phyloP scores from a whole-genome alignment of 1,284 basidiomycete genomes.

The Acaromyces ingoldii region DNA sequence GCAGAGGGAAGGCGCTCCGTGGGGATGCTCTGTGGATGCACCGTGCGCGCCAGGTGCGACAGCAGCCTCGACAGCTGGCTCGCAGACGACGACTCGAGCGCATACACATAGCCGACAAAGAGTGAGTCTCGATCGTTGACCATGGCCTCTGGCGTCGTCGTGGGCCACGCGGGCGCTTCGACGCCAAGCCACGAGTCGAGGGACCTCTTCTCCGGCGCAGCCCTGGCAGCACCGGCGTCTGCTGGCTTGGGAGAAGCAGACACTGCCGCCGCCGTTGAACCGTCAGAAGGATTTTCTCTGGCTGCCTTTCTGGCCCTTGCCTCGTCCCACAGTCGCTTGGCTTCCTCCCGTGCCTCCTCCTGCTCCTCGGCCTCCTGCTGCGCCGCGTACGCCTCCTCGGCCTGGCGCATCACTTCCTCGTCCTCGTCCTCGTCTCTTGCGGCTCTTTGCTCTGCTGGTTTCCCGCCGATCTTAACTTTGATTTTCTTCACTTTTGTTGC shows the following conservation, averaged over 20 bases:
- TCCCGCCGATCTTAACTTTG: not conserved
- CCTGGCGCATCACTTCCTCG: not conserved
- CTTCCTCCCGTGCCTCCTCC: slow-evolving; percentile 1
- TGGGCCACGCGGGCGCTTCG: slow-evolving; percentile 27
- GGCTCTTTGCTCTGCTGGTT: not conserved
- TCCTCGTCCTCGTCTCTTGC: not conserved
- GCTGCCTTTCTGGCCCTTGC: slow-evolving; percentile 1
- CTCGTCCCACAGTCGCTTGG: slow-evolving; percentile 1
- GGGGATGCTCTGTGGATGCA: slow-evolving; percentile 38
- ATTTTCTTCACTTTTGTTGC: not conserved
- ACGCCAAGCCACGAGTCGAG: slow-evolving; percentile 34
- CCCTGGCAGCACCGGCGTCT: not conserved
- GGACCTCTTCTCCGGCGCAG: slow-evolving; percentile 3
- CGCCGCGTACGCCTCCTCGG: not conserved
- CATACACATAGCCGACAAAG: slow-evolving; percentile 47
- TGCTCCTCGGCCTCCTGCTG: slow-evolving; percentile 8
- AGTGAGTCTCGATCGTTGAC: slow-evolving; percentile 45
- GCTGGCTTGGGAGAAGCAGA: not conserved
- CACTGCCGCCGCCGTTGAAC: not conserved
- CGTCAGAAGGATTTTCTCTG: slow-evolving; percentile 4
- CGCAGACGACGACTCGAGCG: slow-evolving; percentile 22
- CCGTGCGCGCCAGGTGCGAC: slow-evolving; percentile 35
- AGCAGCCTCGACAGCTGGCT: slow-evolving; percentile 26
- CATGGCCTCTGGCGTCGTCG: slow-evolving; percentile 26
- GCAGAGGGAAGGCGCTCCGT: slow-evolving; percentile 28